Evolutionary conservation across 371 early-diverging fungal genomes (phyloP), one percentile per base, ranked within the genome.

Genomic region (Mucor mucedo): DNA sequence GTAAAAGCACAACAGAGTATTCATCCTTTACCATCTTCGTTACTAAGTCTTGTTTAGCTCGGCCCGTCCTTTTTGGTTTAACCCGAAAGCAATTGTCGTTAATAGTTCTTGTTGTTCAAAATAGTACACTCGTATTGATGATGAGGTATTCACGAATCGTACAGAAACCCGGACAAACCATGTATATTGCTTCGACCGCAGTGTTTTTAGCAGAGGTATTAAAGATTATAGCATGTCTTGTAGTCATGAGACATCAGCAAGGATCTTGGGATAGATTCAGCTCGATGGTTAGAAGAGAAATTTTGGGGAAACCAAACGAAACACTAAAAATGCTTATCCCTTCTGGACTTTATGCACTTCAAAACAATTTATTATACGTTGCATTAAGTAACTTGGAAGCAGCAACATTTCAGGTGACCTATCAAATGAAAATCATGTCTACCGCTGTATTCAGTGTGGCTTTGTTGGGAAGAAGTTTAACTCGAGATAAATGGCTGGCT

Each of bases 381-480:
- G 95, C 98, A 0, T 86, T 94, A 16, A 84, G 91, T 38, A 84
- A 88, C 50, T 78, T 98, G 44, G 96, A 96, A 65, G 95, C 97
- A 0, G 95, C 97, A 2, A 94, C 95, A 5, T 97, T 96, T 71
- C 96, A 96, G 76, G 95, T 97, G 47, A 94, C 94, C 8, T 97
- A 97, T 70, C 98, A 98, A 71, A 82, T 98, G 80, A 98, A 98
- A 79, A 96, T 96, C 65, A 82, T 98, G 50, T 93, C 97, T 2
- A 97, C 98, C 0, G 98, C 98, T 4, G 65, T 98, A 29, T 96
- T 93, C 62, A 91, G 93, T 9, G 95, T 97, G 4, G 54, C 83
- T 28, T 75, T 98, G 63, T 83, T 98, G 39, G 84, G 84, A 33
- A 84, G 88, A 60, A 68, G 73, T 4, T 73, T 98, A 13, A 80